Evolutionary conservation across 371 early-diverging fungal species (phyloP), one percentile per base, ranked within the genome.

Genomic region (Apophysomyces sp.): DNA sequence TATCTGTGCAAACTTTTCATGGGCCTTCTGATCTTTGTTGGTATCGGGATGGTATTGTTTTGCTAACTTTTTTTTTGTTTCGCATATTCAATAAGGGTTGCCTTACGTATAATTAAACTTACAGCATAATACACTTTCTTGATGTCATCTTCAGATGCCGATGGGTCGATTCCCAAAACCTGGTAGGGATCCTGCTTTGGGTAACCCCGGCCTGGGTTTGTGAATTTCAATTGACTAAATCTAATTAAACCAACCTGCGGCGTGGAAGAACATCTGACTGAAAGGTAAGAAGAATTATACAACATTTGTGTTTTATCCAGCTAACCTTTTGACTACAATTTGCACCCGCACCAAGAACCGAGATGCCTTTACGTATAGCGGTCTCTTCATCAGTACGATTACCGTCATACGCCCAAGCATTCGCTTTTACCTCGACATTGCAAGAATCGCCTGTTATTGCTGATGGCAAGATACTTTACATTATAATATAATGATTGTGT

Each of bases 31-130:
- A 31, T 90, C 93, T 71, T 91, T 96, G 86, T 94, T 95, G 15
- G 95, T 95, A 73, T 97, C 98, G 1, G 98, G 98, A 68, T 98
- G 98, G 73, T 91, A 96, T 75, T 96, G 88, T 69, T 95, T 94
- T 15, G 96, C 98, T 44, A 94, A 78, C 87, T 92, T n/a, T n/a
- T n/a, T n/a, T n/a, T n/a, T n/a, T n/a, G n/a, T n/a, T n/a, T n/a
- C n/a, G n/a, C n/a, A n/a, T n/a, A 57, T 55, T 27, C 53, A 37
- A 11, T 5, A n/a, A 37, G 13, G 24, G 53, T 27, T 26, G 11
- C 52, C 8, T 59, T 21, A 7, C 29, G 36, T 51, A 49, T 52
- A 26, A 28, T 28, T 26, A 28, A 40, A 12, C 13, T 56, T 82
- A 87, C 90, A 64, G 82, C 82, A 73, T 96, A 96, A 78, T 98